These are phyloP conservation scores for Leptomonas pyrrhocoris DNA, from an alignment of 208 protist species.

Conservation along the genomic window DNA sequence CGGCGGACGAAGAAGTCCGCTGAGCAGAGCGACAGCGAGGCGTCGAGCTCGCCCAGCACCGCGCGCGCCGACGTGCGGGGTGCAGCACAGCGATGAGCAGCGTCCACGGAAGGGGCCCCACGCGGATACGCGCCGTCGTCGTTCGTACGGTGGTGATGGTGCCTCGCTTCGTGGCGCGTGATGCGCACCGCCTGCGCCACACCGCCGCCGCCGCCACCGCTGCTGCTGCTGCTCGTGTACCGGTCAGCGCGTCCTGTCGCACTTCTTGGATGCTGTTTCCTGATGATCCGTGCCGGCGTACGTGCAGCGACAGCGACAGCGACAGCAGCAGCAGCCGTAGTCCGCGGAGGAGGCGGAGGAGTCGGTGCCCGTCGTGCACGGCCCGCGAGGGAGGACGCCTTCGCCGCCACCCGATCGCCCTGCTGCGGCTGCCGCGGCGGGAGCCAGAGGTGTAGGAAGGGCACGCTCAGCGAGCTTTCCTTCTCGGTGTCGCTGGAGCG, in stretches of 20 bases:
- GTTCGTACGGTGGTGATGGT: too few relatives aligned
- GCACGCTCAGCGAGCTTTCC: slow-evolving; percentile 3
- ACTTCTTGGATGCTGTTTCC: neutral
- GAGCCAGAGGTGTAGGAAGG: slow-evolving; percentile 8
- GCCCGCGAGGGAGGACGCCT: too few relatives aligned
- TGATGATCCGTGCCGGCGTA: neutral
- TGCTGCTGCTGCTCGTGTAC: too few relatives aligned
- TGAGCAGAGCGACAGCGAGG: neutral
- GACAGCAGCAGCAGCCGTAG: neutral
- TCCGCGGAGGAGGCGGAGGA: too few relatives aligned
- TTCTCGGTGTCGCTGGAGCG: neutral
- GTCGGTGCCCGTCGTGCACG: too few relatives aligned
- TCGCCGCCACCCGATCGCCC: too few relatives aligned
- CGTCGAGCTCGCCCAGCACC: neutral
- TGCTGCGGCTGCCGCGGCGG: neutral
- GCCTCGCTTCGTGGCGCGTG: too few relatives aligned
- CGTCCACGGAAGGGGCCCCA: neutral
- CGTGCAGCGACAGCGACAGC: neutral
- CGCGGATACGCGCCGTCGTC: neutral
- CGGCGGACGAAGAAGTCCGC: neutral
- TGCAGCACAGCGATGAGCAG: neutral
- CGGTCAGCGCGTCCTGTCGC: too few relatives aligned
- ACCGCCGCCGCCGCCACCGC: too few relatives aligned
- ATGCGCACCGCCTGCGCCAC: too few relatives aligned
- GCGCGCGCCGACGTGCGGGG: neutral